Percentiles rank a stretch among this genome's conserved stretches.
Evolutionary conservation across 2,329 filamentous ascomycete species (phyloP).

Genomic region (Neonectria coccinea): DNA sequence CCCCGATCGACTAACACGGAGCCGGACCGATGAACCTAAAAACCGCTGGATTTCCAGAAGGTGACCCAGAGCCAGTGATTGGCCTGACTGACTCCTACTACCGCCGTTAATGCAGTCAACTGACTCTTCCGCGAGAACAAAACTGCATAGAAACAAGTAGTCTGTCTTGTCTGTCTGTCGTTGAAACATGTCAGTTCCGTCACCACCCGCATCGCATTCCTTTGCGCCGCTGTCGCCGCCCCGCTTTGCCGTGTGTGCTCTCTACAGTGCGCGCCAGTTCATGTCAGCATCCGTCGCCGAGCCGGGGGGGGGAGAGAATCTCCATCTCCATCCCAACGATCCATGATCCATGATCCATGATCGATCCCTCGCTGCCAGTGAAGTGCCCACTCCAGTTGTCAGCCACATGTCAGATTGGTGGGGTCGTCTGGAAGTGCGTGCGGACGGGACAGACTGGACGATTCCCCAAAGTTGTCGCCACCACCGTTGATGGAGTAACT

Average conservation of each 20-base stretch:
- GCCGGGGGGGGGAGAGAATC: neutral
- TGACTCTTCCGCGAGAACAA: neutral
- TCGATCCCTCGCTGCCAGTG: neutral
- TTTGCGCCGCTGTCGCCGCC: slow-evolving; percentile 5
- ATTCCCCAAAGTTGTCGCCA: neutral
- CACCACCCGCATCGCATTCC: slow-evolving; percentile 2
- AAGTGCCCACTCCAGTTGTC: neutral
- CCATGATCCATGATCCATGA: slow-evolving; percentile 19
- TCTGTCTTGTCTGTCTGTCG: neutral
- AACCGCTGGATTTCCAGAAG: neutral
- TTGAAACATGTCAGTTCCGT: slow-evolving; percentile 1
- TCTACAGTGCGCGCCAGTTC: slow-evolving; percentile 18
- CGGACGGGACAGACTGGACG: neutral
- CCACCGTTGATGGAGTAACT: neutral
- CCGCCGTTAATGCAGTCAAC: neutral
- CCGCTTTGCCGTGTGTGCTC: slow-evolving; percentile 1
- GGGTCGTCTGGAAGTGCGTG: neutral
- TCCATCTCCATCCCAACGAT: slow-evolving; percentile 8
- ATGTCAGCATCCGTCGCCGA: slow-evolving; percentile 14
- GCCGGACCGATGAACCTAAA: neutral
- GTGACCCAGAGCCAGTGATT: neutral
- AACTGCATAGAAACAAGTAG: neutral
- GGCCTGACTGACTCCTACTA: neutral
- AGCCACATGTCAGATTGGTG: slow-evolving; percentile 22
- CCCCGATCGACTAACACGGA: neutral